Evolutionary conservation across 108 stramenopile species (phyloP).

Genomic region (Cafeteria roenbergensis): DNA sequence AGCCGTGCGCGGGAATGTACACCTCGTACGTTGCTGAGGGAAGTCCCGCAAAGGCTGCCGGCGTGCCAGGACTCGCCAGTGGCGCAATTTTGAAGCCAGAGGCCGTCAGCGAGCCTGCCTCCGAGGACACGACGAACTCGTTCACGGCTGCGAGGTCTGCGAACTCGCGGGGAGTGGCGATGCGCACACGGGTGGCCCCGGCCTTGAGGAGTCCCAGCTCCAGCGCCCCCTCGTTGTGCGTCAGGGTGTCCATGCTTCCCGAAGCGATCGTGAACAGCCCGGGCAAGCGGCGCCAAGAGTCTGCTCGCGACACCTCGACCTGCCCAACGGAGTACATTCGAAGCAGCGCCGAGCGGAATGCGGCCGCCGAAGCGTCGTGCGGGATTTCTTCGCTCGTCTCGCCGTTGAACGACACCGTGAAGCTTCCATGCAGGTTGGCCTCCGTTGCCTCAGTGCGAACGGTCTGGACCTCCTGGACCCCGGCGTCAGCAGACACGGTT

Average conservation of each 20-base stretch:
- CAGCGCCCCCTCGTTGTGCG: background rate
- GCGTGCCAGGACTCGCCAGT: background rate
- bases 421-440: slow-evolving; percentile 56
- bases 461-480: slow-evolving; percentile 47
- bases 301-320: slow-evolving; percentile 53
- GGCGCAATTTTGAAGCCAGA: background rate
- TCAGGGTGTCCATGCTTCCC: background rate
- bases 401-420: slow-evolving; percentile 48
- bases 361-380: slow-evolving; percentile 51
- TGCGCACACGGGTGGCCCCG: background rate
- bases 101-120: background rate
- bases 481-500: slow-evolving; percentile 45
- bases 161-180: slow-evolving; percentile 18
- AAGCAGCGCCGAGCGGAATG: slow-evolving; percentile 49
- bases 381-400: slow-evolving; percentile 57
- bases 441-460: slow-evolving; percentile 44
- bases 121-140: background rate
- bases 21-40: too few species aligned
- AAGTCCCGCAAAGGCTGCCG: background rate
- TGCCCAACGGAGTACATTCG: slow-evolving; percentile 49
- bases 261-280: slow-evolving; percentile 15
- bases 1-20: slow-evolving; percentile 59
- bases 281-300: slow-evolving; percentile 37
- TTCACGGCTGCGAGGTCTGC: slow-evolving; percentile 2
- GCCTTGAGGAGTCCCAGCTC: background rate